Conservation (phyloP, 208 protist species). For the Leishmania major region DNA sequence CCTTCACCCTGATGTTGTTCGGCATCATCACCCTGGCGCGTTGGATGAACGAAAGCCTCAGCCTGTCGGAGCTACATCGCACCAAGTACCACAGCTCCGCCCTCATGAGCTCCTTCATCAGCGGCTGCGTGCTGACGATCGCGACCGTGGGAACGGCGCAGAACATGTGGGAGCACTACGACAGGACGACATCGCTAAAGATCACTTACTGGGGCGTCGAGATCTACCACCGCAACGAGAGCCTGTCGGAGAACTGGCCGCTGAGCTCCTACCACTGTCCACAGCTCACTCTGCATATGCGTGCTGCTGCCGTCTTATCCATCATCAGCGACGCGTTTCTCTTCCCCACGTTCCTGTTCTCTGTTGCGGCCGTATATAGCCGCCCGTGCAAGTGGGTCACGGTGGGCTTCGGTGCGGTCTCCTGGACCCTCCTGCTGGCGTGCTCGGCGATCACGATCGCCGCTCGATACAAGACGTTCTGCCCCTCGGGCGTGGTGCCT, state of each 20-base stretch:
- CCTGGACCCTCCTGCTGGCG: slow-evolving; percentile 44
- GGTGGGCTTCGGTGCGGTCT: slow-evolving; percentile 25
- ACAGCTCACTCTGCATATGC: slow-evolving; percentile 31
- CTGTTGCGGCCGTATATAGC: slow-evolving; percentile 49
- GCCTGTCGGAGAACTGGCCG: slow-evolving; percentile 40
- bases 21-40: slow-evolving; percentile 31
- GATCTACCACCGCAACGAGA: slow-evolving; percentile 30
- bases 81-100: slow-evolving; percentile 19
- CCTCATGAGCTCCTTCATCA: slow-evolving; percentile 24
- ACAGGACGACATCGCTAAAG: slow-evolving; percentile 33
- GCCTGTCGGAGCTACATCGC: slow-evolving; percentile 21
- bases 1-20: slow-evolving; percentile 47
- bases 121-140: slow-evolving; percentile 31
- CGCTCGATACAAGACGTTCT: slow-evolving; percentile 50
- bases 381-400: slow-evolving; percentile 37
- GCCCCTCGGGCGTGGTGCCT: slow-evolving; percentile 14
- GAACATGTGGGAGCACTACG: slow-evolving; percentile 53
- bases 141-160: slow-evolving; percentile 43
- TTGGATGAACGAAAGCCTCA: slow-evolving; percentile 36
- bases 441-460: slow-evolving; percentile 44
- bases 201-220: slow-evolving; percentile 54
- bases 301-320: slow-evolving; percentile 38
- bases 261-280: slow-evolving; percentile 42
- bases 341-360: slow-evolving; percentile 33
- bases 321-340: slow-evolving; percentile 50